Conservation (phyloP, 2,329 filamentous ascomycete species). For the Ceratocystis cacaofunesta region DNA sequence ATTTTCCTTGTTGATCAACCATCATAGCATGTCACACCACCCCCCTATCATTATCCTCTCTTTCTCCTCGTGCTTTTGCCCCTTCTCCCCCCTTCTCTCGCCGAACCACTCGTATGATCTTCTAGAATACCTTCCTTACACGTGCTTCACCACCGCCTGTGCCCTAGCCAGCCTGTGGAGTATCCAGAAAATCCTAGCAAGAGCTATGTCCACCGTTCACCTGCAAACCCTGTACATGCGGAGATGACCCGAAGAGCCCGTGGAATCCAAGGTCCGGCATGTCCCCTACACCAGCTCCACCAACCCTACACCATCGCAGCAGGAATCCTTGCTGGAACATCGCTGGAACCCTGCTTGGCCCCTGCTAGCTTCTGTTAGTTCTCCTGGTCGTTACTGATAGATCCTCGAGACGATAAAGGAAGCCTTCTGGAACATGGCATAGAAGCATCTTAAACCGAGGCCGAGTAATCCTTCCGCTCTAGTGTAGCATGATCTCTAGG, state of each 20-base stretch:
- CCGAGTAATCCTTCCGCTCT: not conserved
- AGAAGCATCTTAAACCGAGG: conserved; percentile 3
- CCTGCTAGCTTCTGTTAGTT: too few species aligned
- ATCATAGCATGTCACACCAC: not conserved
- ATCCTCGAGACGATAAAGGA: not conserved
- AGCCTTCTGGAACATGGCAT: conserved; percentile 14
- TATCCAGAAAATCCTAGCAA: conserved; percentile 4
- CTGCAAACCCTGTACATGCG: not conserved
- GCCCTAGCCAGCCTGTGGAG: conserved; percentile 2
- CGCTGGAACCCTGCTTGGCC: too few species aligned
- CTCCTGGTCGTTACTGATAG: not conserved
- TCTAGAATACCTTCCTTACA: conserved; percentile 4
- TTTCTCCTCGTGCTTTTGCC: not conserved
- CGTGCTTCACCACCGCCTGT: not conserved
- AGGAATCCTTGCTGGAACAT: not conserved
- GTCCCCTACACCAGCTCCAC: conserved; percentile 2
- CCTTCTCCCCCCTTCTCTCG: not conserved
- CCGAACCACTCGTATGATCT: conserved; percentile 3
- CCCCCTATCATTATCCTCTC: not conserved
- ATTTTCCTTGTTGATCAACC: not conserved
- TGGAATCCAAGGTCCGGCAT: not conserved
- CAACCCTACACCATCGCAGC: too few species aligned
- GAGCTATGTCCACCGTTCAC: conserved; percentile 7
- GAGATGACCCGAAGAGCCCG: conserved; percentile 4
- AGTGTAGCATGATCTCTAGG: not conserved